Evolutionary conservation across 331 rosid species (phyloP), one percentile per base, ranked within the genome.

Genomic region (Malus hybrid): DNA sequence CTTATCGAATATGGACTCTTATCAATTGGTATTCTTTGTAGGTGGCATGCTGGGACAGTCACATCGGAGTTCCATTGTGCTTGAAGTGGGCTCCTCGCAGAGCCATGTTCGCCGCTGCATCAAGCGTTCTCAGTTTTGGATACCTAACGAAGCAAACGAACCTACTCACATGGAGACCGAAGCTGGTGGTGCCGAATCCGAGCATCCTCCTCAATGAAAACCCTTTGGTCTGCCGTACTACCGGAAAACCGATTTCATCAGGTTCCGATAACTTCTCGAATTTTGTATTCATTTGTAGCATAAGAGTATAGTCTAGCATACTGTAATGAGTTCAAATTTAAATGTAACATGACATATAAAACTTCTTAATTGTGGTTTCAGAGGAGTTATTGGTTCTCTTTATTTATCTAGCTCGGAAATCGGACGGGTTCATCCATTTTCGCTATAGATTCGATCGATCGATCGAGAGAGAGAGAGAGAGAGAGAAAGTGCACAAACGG

Each of bases 11-110:
- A 3, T 14, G 3, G 20, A 28, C 4, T 28, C 34, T 27, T 33
- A 13, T 27, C 9, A 62, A 22, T 60, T 13, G 33, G 12, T 11
- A 59, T 67, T 74, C 57, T 11, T 5, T 63, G 18, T 69, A 92
- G 99, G 95, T 94, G 81, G 93, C 93, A 69, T 66, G 82, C 86
- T 92, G 97, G 97, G 89, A 70, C 85, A 95, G 97, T 31, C 87
- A 87, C 72, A 86, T 95, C 46, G 97, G 99, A 4, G 96, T 89
- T 59, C 88, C 96, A 31, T 94, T 81, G 4, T 92, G 99, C 92
- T 78, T 95, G 88, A 95, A 86, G 80, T 92, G 97, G 97, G 96
- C 97, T 62, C 97, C 97, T 48, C 97, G 96, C 65, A 85, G 97
- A 27, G 92, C 89, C 77, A 95, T 95, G 99, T 88, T 92, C 15